Percentiles rank a stretch among this genome's conserved stretches.
phyloP scores from a whole-genome alignment of 306 rosid genomes.

The Cucumis cinereus region DNA sequence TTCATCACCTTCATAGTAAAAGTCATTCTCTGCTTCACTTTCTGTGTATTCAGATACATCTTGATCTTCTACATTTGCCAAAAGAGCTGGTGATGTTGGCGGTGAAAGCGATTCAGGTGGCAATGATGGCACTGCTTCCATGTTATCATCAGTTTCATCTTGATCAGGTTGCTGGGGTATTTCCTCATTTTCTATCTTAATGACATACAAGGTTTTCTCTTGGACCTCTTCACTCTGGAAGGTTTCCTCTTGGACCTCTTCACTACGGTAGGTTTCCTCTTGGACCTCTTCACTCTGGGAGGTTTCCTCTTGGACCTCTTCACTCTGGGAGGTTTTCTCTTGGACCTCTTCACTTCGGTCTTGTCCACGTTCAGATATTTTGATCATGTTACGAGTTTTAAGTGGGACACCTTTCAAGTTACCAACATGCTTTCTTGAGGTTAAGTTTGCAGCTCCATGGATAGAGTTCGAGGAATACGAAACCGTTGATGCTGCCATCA shows the following conservation, averaged over 20 bases:
- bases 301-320: conserved; percentile 36
- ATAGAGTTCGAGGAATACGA: conserved; percentile 32
- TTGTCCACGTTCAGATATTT: conserved; percentile 23
- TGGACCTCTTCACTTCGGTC: conserved; percentile 20
- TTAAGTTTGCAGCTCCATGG: conserved; percentile 25
- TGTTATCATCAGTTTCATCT: conserved; percentile 18
- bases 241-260: conserved; percentile 34
- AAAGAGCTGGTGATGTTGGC: conserved; percentile 11
- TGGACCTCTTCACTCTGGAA: conserved; percentile 19
- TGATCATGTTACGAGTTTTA: conserved; percentile 18
- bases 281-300: conserved; percentile 20
- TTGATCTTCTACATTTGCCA: conserved; percentile 26
- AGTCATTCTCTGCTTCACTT: conserved; percentile 41
- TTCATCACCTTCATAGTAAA: conserved; percentile 25
- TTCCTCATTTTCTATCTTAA: conserved; percentile 43
- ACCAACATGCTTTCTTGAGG: conserved; percentile 24
- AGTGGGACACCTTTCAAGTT: conserved; percentile 20
- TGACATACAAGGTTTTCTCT: conserved; percentile 65
- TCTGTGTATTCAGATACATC: conserved; percentile 39
- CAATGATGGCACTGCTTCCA: background rate
- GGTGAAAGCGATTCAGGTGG: background rate
- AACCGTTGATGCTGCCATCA: conserved; percentile 16
- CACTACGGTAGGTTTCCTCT: conserved; percentile 23
- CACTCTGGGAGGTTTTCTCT: conserved; percentile 26
- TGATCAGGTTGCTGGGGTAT: conserved; percentile 30